Percentiles rank a stretch among this genome's conserved stretches.
These are phyloP conservation scores for Daucus carota DNA, from an alignment of 129 eudicot species.

Conservation along the genomic window DNA sequence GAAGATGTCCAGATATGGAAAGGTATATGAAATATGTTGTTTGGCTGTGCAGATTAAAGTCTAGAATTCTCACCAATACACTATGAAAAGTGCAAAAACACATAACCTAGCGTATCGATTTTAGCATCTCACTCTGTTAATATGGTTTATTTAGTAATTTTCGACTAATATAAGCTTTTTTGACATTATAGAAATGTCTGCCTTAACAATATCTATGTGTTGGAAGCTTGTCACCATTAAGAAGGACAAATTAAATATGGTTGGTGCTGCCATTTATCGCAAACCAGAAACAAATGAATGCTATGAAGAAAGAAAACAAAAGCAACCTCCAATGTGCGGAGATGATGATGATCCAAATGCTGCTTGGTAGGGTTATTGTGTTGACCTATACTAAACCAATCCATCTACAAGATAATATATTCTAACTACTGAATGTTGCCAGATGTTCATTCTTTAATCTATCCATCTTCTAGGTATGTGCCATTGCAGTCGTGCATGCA, in stretches of 20 bases:
- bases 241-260: conserved; percentile 51
- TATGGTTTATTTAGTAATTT: not conserved
- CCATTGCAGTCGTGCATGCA: conserved; percentile 84
- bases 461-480: conserved; percentile 49
- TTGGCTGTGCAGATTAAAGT: not conserved
- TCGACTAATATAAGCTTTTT: not conserved
- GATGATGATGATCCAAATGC: conserved; percentile 86
- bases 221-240: conserved; percentile 81
- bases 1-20: conserved; percentile 82
- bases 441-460: not conserved
- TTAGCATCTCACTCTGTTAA: not conserved
- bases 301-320: conserved; percentile 52
- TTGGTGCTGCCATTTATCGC: conserved; percentile 72
- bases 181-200: conserved; percentile 55
- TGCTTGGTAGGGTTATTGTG: conserved; percentile 50
- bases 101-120: not conserved
- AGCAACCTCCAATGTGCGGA: conserved; percentile 69
- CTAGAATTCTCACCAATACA: not conserved
- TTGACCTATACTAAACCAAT: not conserved
- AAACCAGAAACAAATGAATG: conserved; percentile 81
- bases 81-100: not conserved
- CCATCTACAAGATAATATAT: not conserved
- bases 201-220: conserved; percentile 67
- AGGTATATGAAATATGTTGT: conserved; percentile 26
- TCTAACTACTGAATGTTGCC: not conserved